Conservation (phyloP, 202 grass and related monocot genomes). For the Schoenoplectus tabernaemontani region DNA sequence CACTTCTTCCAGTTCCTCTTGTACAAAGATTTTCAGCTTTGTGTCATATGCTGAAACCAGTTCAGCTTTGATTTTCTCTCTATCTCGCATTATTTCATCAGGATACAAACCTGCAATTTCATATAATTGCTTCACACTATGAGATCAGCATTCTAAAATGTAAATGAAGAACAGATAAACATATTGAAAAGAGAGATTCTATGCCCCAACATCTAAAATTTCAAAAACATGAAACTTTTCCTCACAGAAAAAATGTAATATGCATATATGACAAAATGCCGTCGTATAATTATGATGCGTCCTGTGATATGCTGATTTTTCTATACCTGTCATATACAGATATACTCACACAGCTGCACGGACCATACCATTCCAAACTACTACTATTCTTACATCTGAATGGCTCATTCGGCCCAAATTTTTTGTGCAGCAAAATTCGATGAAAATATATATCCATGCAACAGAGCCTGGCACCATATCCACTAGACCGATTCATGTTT, state of each 20-base stretch:
- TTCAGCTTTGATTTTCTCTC: conserved; percentile 15
- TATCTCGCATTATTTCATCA: conserved; percentile 9
- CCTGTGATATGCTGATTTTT: no score
- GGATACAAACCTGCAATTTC: conserved; percentile 13
- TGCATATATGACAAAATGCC: no score
- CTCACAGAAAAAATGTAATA: neutral
- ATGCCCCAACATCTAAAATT: neutral
- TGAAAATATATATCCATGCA: no score
- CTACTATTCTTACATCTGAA: no score
- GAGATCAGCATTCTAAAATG: neutral
- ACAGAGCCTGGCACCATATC: no score
- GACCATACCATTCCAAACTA: no score
- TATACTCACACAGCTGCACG: no score
- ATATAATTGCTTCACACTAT: neutral
- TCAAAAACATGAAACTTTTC: neutral
- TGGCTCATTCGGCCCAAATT: no score
- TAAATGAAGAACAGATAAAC: neutral
- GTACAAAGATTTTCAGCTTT: neutral
- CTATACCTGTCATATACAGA: no score
- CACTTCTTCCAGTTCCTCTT: conserved; percentile 15
- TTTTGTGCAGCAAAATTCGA: no score
- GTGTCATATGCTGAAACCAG: conserved; percentile 21
- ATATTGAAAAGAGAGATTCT: neutral
- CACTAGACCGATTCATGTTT: no score
- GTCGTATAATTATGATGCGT: no score